Base-by-base conservation (phyloP, 805 yeast genomes). In the Scheffersomyces lignosus region DNA sequence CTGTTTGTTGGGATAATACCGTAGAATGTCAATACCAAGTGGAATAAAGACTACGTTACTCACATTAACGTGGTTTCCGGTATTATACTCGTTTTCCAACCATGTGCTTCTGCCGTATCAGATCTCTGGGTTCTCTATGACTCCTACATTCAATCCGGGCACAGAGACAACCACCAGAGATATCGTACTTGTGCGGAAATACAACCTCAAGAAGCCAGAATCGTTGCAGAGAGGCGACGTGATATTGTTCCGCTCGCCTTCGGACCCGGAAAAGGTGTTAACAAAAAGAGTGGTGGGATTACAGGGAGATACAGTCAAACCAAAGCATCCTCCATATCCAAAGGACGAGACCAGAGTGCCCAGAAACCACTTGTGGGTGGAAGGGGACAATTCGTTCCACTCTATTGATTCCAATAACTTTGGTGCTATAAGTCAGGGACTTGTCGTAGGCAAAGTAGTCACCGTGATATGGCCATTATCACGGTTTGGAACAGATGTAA, bases 301-400 rank as follows among this genome's bases (percentile, higher is more conserved):
- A 1, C 87, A 78, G 37, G 91, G 93, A 16, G 95, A 89, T 47
- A 53, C 68, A 3, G 71, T 90, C 0, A 52, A 60, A 5, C 80
- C 95, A 2, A 68, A 83, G 37, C 64, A 71, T 17, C 53, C 58
- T 27, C 83, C 81, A 15, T 87, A 87, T 52, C 88, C 95, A 4
- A 73, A 80, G 52, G 65, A 70, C 2, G 62, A 67, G 29, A 81
- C 83, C 4, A 59, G 64, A 23, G 66, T 91, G 2, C 96, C 96
- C 2, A 62, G 84, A 37, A 83, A 80, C 51, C 97, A 91, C 55
- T 49, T 87, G 5, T 91, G 97, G 97, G 89, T 89, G 0, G 97
- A 91, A 58, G 98, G 98, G 5, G 98, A 91, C 58, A 89, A 87
- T 55, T 60, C 77, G 12, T 64, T 66, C 40, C 91, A 83, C 51